phyloP scores from a whole-genome alignment of 1,284 basidiomycete species.

The Flammula alnicola region DNA sequence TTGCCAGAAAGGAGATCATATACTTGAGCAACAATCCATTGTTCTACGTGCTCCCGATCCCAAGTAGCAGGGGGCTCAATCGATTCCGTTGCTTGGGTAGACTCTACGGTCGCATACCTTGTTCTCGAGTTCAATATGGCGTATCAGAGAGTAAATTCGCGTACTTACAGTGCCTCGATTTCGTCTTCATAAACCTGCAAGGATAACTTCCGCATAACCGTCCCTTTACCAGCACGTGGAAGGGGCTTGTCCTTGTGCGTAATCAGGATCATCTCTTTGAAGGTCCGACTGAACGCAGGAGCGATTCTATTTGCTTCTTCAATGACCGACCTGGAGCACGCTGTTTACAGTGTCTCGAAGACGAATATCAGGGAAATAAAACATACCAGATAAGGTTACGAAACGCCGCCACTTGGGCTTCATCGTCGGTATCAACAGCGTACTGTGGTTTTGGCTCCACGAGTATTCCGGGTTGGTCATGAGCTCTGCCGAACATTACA shows the following conservation, averaged over 20 bases:
- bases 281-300: slow-evolving; percentile 42
- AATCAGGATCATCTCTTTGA: slow-evolving; percentile 43
- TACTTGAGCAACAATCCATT: slow-evolving; percentile 37
- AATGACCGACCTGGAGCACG: slow-evolving; percentile 26
- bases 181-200: slow-evolving; percentile 35
- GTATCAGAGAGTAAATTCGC: background rate
- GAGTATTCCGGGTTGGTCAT: slow-evolving; percentile 37
- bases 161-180: slow-evolving; percentile 38
- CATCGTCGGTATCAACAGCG: slow-evolving; percentile 28
- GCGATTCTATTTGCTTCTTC: slow-evolving; percentile 43
- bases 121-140: background rate
- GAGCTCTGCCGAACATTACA: slow-evolving; percentile 38
- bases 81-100: slow-evolving; percentile 21
- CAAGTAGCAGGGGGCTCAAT: slow-evolving; percentile 32
- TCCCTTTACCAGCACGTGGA: slow-evolving; percentile 38
- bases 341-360: background rate
- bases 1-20: slow-evolving; percentile 26
- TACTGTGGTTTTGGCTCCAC: slow-evolving; percentile 33
- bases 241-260: slow-evolving; percentile 35
- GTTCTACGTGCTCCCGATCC: slow-evolving; percentile 24
- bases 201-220: slow-evolving; percentile 39
- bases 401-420: slow-evolving; percentile 24
- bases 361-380: background rate
- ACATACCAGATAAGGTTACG: slow-evolving; percentile 35
- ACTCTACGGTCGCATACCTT: slow-evolving; percentile 39